These are phyloP conservation scores for Periconia macrospinosa DNA, from an alignment of 2,329 filamentous ascomycete species.

Conservation along the genomic window DNA sequence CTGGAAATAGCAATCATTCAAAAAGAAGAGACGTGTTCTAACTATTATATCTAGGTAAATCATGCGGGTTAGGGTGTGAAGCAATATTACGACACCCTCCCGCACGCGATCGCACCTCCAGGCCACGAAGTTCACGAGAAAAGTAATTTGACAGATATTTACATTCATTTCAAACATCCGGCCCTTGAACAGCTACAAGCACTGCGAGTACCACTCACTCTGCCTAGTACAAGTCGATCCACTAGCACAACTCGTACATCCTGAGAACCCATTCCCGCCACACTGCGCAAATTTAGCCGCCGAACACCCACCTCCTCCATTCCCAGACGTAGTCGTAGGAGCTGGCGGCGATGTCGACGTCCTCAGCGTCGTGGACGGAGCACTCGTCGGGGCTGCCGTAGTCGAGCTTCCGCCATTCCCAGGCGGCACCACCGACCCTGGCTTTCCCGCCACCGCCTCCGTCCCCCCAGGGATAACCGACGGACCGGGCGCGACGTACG, in stretches of 20 bases:
- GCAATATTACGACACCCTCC: too few relatives aligned
- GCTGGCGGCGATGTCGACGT: conserved; percentile 15
- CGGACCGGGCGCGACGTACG: conserved; percentile 58
- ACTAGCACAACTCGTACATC: conserved; percentile 26
- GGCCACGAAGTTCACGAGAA: neutral
- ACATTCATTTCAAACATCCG: neutral
- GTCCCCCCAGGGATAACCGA: conserved; percentile 25
- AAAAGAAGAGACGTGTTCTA: too few relatives aligned
- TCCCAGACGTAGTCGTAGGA: conserved; percentile 10
- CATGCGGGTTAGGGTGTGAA: too few relatives aligned
- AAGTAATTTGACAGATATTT: neutral
- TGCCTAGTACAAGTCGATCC: conserved; percentile 23
- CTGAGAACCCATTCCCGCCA: conserved; percentile 33
- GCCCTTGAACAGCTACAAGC: conserved; percentile 17
- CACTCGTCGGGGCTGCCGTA: neutral
- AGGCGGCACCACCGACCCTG: conserved; percentile 23
- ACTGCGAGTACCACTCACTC: conserved; percentile 32
- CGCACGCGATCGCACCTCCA: too few relatives aligned
- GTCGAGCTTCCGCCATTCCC: conserved; percentile 13
- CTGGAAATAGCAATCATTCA: too few relatives aligned
- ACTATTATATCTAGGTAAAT: too few relatives aligned
- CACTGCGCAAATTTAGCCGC: conserved; percentile 35
- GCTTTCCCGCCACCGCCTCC: conserved; percentile 30
- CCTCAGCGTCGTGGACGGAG: neutral
- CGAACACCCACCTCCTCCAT: conserved; percentile 14